Percentiles rank a stretch among this genome's conserved stretches.
phyloP scores from a whole-genome alignment of 345 rosid species.

The Brassica juncea region DNA sequence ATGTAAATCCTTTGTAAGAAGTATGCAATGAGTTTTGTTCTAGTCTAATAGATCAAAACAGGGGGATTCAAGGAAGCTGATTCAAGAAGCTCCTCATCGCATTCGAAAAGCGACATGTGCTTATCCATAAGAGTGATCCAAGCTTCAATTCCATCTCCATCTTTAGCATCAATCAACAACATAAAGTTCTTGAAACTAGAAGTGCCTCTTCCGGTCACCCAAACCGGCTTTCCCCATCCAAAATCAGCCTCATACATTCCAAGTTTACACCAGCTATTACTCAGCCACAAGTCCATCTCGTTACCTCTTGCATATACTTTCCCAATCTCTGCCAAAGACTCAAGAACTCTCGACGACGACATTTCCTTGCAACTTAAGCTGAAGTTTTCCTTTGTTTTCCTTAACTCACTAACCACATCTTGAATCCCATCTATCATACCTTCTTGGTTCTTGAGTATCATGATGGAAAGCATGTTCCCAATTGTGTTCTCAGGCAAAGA shows the following conservation, averaged over 20 bases:
- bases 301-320: conserved; percentile 6
- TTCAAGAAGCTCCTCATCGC: conserved; percentile 40
- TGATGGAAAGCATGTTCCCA: conserved; percentile 38
- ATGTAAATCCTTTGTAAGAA: too few relatives aligned
- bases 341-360: conserved; percentile 6
- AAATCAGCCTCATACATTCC: conserved; percentile 52
- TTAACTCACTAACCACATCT: conserved; percentile 32
- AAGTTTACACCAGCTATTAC: conserved; percentile 48
- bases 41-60: background rate
- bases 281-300: conserved; percentile 33
- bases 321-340: conserved; percentile 19
- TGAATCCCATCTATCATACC: conserved; percentile 14
- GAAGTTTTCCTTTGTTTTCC: conserved; percentile 11
- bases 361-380: conserved; percentile 14
- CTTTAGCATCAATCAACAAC: conserved; percentile 44
- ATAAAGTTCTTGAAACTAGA: conserved; percentile 38
- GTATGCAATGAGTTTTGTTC: too few relatives aligned
- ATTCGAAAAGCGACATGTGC: conserved; percentile 30
- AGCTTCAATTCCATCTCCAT: conserved; percentile 50
- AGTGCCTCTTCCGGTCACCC: conserved; percentile 41
- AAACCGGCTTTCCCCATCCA: conserved; percentile 61
- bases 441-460: conserved; percentile 34
- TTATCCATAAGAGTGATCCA: conserved; percentile 45
- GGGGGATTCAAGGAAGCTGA: conserved; percentile 36
- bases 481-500: conserved; percentile 26